A percentile compares a stretch with the other conserved stretches of the same genome.
phyloP scores from a whole-genome alignment of 1,139 yeast species.

The Cylindricascospora bacillispora region DNA sequence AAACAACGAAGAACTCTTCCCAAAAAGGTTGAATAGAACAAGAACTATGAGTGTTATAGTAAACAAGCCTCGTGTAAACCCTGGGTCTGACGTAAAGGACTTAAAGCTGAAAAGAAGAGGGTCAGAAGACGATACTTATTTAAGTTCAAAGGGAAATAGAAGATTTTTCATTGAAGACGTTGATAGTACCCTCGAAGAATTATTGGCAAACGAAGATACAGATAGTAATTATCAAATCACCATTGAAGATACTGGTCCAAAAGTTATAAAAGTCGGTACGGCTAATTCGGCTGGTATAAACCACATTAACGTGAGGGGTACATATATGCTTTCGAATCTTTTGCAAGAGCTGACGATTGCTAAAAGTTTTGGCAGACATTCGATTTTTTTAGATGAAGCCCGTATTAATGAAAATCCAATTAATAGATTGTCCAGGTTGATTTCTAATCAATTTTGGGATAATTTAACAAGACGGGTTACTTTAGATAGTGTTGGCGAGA shows the following conservation, averaged over 20 bases:
- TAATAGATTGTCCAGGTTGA: conserved; percentile 58
- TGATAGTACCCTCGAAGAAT: conserved; percentile 54
- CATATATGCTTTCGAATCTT: conserved; percentile 80
- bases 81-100: conserved; percentile 7
- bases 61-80: conserved; percentile 18
- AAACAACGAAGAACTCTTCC: neutral
- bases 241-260: conserved; percentile 89
- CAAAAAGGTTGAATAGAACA: conserved; percentile 11
- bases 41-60: conserved; percentile 32
- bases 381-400: conserved; percentile 69
- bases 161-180: conserved; percentile 66
- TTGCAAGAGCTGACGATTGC: conserved; percentile 87
- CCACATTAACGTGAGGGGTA: conserved; percentile 67
- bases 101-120: conserved; percentile 39
- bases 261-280: conserved; percentile 70
- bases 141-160: conserved; percentile 29
- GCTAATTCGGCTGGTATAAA: conserved; percentile 73
- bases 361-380: conserved; percentile 62
- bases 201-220: conserved; percentile 73
- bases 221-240: conserved; percentile 81
- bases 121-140: conserved; percentile 47
- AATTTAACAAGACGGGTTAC: conserved; percentile 64
- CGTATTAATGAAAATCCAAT: conserved; percentile 85
- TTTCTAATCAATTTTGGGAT: conserved; percentile 72
- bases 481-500: conserved; percentile 43